Base-by-base conservation (phyloP, 306 rosid genomes). In the Elaeagnus macrophylla region DNA sequence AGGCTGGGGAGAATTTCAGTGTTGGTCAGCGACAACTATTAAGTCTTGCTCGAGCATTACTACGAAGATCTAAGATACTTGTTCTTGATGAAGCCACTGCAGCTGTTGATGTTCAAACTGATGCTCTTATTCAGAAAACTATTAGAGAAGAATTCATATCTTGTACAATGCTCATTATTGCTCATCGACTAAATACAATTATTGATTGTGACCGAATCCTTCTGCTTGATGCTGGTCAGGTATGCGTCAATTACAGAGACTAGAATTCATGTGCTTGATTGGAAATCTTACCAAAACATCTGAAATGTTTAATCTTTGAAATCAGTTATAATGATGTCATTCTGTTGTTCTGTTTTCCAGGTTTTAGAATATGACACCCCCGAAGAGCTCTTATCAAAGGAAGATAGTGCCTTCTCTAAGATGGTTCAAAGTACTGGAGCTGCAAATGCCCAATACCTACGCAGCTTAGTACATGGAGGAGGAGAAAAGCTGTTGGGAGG, bases 51-150 rank as follows among this genome's bases (percentile, higher is more conserved):
- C 81, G 97, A 65, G 95, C 97, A 45, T 67, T 89, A 62, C 73
- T 89, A 56, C 71, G 90, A 53, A 77, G 94, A 72, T 86, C 97
- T 5, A 89, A 83, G 79, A 82, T 89, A 66, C 82, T 89, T 7
- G 95, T 89, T 39, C 81, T 89, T 17, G 97, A 89, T 46, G 97
- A 89, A 74, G 97, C 97, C 37, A 89, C 97, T 20, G 97, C 95
- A 41, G 86, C 97, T 37, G 95, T 89, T 38, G 97, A 89, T 73
- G 97, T 89, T 55, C 68, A 95, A 79, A 89, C 97, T 20, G 97
- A 89, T 64, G 85, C 95, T 44, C 87, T 85, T 47, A 83, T 89
- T 41, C 97, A 89, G 75, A 85, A 85, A 79, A 86, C 97, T 16
- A 89, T 89, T 55, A 71, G 97, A 38, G 88, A 83, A 63, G 95